These are phyloP conservation scores for Neurospora hispaniola DNA, from an alignment of 495 filamentous ascomycete genomes.

Conservation along the genomic window DNA sequence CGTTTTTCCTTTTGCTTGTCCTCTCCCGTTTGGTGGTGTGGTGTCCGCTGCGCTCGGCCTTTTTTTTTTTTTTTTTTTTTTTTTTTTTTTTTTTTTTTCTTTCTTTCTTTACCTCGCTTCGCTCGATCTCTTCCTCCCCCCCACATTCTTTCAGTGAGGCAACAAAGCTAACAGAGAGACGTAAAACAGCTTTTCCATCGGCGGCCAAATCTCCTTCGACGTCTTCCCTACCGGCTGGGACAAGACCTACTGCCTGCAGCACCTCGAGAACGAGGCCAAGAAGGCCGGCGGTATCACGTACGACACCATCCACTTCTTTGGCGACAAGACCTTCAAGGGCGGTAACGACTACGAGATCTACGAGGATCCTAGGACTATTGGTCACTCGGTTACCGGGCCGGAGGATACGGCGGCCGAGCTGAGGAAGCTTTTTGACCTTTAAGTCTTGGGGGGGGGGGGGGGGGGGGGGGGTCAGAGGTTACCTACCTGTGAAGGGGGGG, in stretches of 20 bases:
- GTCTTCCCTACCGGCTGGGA: slow-evolving; percentile 97
- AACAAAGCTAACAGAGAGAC: background rate
- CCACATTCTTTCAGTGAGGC: background rate
- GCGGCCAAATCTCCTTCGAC: slow-evolving; percentile 95
- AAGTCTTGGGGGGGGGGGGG: slow-evolving; percentile 7
- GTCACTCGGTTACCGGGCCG: slow-evolving; percentile 70
- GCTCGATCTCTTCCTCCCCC: background rate
- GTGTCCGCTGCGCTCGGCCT: background rate
- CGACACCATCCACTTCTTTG: slow-evolving; percentile 92
- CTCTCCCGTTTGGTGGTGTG: background rate
- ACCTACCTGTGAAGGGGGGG: background rate
- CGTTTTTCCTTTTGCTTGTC: too few species aligned
- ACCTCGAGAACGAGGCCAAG: slow-evolving; percentile 72
- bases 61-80: background rate
- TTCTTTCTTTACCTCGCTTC: background rate
- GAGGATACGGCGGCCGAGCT: slow-evolving; percentile 70
- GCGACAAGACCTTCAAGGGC: slow-evolving; percentile 80
- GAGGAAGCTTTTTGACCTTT: slow-evolving; percentile 70
- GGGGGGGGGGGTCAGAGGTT: background rate
- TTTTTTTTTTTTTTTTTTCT: background rate
- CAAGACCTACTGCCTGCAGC: slow-evolving; percentile 92
- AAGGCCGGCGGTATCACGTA: slow-evolving; percentile 59
- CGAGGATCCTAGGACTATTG: slow-evolving; percentile 64
- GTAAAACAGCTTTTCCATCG: slow-evolving; percentile 65
- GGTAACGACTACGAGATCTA: slow-evolving; percentile 97